Conservation (phyloP, 1,284 basidiomycete genomes). For the Athelia sp. region DNA sequence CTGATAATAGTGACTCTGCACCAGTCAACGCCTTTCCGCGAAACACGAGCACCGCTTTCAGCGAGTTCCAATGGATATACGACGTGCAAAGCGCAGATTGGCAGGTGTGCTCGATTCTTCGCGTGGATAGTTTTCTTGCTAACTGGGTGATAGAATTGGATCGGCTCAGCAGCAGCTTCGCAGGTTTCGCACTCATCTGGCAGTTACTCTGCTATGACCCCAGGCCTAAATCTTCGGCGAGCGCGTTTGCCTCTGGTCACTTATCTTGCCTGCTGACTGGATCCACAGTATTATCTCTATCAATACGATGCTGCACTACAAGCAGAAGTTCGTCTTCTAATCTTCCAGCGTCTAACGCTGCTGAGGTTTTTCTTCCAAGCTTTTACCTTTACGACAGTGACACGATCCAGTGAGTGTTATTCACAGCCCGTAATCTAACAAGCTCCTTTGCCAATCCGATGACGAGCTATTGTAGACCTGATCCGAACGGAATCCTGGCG, state of each 20-base stretch:
- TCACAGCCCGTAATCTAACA: too few species aligned
- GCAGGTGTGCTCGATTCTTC: conserved; percentile 39
- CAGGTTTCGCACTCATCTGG: conserved; percentile 42
- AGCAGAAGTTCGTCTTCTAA: conserved; percentile 40
- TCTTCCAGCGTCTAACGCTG: not conserved
- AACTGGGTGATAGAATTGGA: conserved; percentile 43
- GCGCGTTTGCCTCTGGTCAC: not conserved
- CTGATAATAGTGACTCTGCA: conserved; percentile 37
- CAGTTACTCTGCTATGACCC: conserved; percentile 39
- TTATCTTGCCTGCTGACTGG: too few species aligned
- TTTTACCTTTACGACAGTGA: conserved; percentile 52
- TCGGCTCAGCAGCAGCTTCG: conserved; percentile 28
- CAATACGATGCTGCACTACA: conserved; percentile 57
- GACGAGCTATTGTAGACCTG: conserved; percentile 20
- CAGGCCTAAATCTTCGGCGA: conserved; percentile 39
- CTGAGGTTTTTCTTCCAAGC: conserved; percentile 17
- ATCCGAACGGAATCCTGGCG: conserved; percentile 36
- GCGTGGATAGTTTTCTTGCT: too few species aligned
- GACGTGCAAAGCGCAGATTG: conserved; percentile 42
- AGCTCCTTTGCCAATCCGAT: too few species aligned
- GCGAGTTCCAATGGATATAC: conserved; percentile 42
- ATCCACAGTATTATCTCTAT: conserved; percentile 42
- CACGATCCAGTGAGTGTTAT: conserved; percentile 28
- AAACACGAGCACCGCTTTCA: conserved; percentile 34
- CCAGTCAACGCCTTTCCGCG: conserved; percentile 46